These are phyloP conservation scores for Nymphaea thermarum DNA, from an alignment of 164 flowering plant species.

Conservation along the genomic window DNA sequence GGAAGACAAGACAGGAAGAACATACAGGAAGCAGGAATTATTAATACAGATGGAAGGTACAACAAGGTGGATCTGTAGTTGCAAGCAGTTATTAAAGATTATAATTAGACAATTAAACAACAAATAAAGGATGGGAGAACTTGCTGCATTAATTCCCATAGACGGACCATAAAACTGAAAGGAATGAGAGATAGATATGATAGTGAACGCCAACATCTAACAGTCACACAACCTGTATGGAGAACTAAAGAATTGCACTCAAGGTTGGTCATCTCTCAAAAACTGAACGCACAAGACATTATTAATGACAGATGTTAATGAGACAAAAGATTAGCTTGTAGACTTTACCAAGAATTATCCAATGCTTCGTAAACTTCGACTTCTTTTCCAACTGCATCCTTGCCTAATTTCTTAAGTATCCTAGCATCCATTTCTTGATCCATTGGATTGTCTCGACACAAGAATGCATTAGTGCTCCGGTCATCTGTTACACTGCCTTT, in stretches of 20 bases:
- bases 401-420: slow-evolving; percentile 85
- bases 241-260: too few species aligned
- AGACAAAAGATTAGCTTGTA: neutral
- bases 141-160: too few species aligned
- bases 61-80: too few species aligned
- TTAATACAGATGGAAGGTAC: too few species aligned
- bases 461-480: slow-evolving; percentile 18
- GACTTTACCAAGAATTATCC: slow-evolving; percentile 78
- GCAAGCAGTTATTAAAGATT: too few species aligned
- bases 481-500: slow-evolving; percentile 29
- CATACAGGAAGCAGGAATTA: too few species aligned
- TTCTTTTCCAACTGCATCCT: slow-evolving; percentile 87
- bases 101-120: too few species aligned
- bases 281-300: neutral
- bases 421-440: slow-evolving; percentile 75
- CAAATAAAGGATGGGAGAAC: too few species aligned
- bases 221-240: neutral
- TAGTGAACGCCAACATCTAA: neutral
- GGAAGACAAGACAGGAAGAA: too few species aligned
- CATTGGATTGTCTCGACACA: slow-evolving; percentile 30
- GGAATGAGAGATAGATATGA: neutral
- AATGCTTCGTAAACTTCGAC: slow-evolving; percentile 85
- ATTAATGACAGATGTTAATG: neutral
- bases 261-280: neutral
- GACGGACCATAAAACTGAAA: too few species aligned